Base-by-base conservation (phyloP, 768 basidiomycete species). In the Pleurotus tuoliensis region DNA sequence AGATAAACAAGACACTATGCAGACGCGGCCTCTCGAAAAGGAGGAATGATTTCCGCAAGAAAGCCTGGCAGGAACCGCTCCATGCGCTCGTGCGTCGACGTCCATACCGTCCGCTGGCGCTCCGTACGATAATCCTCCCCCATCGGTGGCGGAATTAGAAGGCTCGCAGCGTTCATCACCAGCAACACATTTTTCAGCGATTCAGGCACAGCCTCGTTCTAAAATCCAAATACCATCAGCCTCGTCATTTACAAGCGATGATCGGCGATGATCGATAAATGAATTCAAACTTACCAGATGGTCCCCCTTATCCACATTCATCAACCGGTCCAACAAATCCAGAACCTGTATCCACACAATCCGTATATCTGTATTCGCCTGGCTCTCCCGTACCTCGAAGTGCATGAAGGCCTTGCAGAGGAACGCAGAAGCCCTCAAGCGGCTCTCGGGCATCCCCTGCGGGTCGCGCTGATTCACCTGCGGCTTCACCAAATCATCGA, bases 361-460 rank as follows among this genome's bases (percentile, higher is more conserved):
- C 38, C 83, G 76, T 48, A 91, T 82, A 67, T 92, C 86, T n/a
- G 80, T 74, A 41, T 80, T 75, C 11, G 72, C 73, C 59, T 80
- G 76, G 46, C 74, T 81, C 55, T 92, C 86, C 11, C 88, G 81
- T 41, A 93, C 77, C 60, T 94, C 88, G 58, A 94, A 90, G 63
- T 96, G 93, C 82, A 98, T 89, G 73, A 99, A 98, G 9, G 86
- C 84, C 73, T 97, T 97, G 80, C 94, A 97, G 34, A 97, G 76
- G 56, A 98, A 73, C n/a, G 89, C 91, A 25, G 88, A 89, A 3
- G 90, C 94, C 24, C 92, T 82, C 34, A 98, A 68, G 3, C 96
- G 82, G 6, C 92, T 95, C 73, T 98, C 96, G 3, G 88, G 82
- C 85, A 98, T 91, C 25, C 92, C 94, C 61, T 82, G 77, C 0